phyloP scores from a whole-genome alignment of 805 yeast species.

The Candida fluviatilis region DNA sequence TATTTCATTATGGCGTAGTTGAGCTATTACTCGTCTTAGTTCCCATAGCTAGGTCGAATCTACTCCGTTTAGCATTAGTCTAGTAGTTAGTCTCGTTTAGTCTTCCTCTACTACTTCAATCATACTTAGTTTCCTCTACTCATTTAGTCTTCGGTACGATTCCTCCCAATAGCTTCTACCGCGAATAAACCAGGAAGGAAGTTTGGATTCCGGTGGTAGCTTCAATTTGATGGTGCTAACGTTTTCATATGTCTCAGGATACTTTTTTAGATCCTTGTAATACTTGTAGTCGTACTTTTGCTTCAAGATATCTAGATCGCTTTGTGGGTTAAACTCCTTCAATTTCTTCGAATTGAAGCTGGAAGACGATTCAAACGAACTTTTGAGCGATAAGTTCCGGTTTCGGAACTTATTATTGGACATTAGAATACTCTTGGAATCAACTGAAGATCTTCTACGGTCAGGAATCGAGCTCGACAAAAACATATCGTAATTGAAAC shows the following conservation, averaged over 20 bases:
- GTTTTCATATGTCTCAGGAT: slow-evolving; percentile 27
- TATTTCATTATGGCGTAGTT: no score
- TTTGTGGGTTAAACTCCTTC: slow-evolving; percentile 3
- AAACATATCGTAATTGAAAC: slow-evolving; percentile 18
- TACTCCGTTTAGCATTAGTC: no score
- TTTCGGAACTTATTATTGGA: slow-evolving; percentile 15
- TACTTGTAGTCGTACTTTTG: slow-evolving; percentile 29
- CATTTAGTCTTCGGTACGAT: slow-evolving; percentile 15
- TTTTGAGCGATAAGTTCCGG: slow-evolving; percentile 6
- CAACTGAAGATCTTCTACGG: slow-evolving; percentile 30
- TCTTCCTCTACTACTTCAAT: no score
- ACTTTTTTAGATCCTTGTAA: slow-evolving; percentile 39
- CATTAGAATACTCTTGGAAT: slow-evolving; percentile 23
- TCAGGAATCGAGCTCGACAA: slow-evolving; percentile 16
- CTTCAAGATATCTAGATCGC: slow-evolving; percentile 10
- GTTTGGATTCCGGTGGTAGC: slow-evolving; percentile 56
- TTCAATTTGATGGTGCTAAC: slow-evolving; percentile 40
- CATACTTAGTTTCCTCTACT: no score
- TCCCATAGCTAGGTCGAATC: no score
- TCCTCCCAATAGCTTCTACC: slow-evolving; percentile 68
- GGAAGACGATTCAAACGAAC: slow-evolving; percentile 6
- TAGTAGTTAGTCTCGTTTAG: no score
- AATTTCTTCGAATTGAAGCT: slow-evolving; percentile 4
- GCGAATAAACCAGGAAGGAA: slow-evolving; percentile 73
- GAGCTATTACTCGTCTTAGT: no score